Percentiles rank a stretch among this genome's conserved stretches.
phyloP scores from a whole-genome alignment of 305 asterid genomes.

The Fraxinus albicans region DNA sequence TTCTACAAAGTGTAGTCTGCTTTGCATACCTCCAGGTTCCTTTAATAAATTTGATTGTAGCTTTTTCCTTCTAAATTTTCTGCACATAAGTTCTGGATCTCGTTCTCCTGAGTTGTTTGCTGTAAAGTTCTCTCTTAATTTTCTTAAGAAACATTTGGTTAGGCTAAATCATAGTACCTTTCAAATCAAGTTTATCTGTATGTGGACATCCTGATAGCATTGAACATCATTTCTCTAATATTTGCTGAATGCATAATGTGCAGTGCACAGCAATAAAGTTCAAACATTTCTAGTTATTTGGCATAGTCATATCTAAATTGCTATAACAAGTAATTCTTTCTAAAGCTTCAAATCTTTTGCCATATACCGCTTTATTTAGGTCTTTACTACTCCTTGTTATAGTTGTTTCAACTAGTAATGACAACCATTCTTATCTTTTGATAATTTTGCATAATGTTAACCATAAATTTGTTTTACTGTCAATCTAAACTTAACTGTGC shows the following conservation, averaged over 20 bases:
- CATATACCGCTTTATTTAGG: neutral
- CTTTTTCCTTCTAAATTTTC: neutral
- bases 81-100: neutral
- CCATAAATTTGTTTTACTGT: neutral
- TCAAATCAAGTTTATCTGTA: neutral
- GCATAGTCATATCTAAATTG: neutral
- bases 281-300: neutral
- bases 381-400: constrained; percentile 2
- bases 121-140: neutral
- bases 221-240: neutral
- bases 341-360: neutral
- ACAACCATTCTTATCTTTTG: neutral
- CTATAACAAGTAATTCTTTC: neutral
- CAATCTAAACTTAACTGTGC: constrained; percentile 6
- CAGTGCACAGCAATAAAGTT: neutral
- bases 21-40: neutral
- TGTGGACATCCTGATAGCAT: constrained; percentile 8
- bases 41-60: neutral
- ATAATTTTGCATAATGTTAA: neutral
- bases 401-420: neutral
- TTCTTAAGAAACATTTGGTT: neutral
- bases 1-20: neutral
- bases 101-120: neutral
- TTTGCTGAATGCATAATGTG: neutral
- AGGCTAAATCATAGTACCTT: neutral